Evolutionary conservation across 768 basidiomycete genomes (phyloP), one percentile per base, ranked within the genome.

Genomic region (Mycena floridula): DNA sequence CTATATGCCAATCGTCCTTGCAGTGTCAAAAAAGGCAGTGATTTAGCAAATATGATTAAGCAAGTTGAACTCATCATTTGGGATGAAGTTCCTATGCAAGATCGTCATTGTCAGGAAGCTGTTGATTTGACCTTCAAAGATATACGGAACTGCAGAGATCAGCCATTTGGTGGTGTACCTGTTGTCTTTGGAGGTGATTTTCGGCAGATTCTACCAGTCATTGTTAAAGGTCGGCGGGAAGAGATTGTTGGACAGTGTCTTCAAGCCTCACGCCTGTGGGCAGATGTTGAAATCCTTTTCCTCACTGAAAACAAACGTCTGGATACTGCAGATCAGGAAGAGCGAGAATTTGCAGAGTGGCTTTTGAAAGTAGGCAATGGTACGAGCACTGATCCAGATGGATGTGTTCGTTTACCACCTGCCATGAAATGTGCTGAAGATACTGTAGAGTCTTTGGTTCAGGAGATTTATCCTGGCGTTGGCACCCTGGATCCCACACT

Each of bases 331-430:
- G 7, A 16, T 6, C 18, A 39, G 16, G 44, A 44, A 13, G 43
- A 40, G 3, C 40, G 40, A n/a, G 44, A 49, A 25, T 49, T 49
- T 49, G 44, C 48, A 4, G n/a, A 42, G 28, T 49, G 48, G 48
- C 40, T 49, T 5, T 21, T 49, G 2, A 35, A 49, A 42, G 32
- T 49, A 35, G 44, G 48, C 3, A 22, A 42, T 45, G 44, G 48
- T 11, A 37, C 27, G 9, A 37, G 42, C n/a, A 25, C 25, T 13
- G n/a, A 38, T n/a, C n/a, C n/a, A 39, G 16, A 36, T 40, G 43
- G 16, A 3, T 22, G 32, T 13, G 20, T 45, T n/a, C 18, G 5
- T 3, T 25, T 49, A 3, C 47, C 46, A 9, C 41, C 9, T 2
- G 20, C 26, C 13, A 44, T 44, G 43, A 15, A 11, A 23, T 42